Base-by-base conservation (phyloP, 225 moss, liverwort and hornwort species). In the Polytrichum formosum region DNA sequence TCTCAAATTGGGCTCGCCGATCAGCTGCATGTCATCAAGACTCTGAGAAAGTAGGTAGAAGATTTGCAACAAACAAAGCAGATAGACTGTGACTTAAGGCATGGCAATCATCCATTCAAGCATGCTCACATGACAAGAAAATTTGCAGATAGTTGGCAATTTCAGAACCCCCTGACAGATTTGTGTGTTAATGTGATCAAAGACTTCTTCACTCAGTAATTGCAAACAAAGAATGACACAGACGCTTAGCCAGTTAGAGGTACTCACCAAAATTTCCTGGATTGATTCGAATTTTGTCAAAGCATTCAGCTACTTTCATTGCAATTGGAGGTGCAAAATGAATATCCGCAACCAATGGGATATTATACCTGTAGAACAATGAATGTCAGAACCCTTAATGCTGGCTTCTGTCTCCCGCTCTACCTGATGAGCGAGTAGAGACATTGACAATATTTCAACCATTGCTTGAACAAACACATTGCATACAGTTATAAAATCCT, bases 221-320 rank as follows among this genome's bases (percentile, higher is more conserved):
- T 4, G 4, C 4, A 1, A 46, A 16, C 46, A 46, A 46, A 46
- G 16, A 13, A 13, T 46, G 46, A 16, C 16, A 37, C 37, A 46
- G 13, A 46, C 13, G 3, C 13, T 13, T 46, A 16, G 13, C 46
- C 46, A 46, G 46, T 46, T 46, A 23, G n/a, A 58, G 21, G 21
- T n/a, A 70, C 92, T 84, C 75, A 96, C 95, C 96, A 73, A 97
- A 97, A 72, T 97, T 97, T 66, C 96, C 96, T 29, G 93, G 96
- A 56, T 97, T 97, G 76, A 97, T 97, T 23, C 96, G 87, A 77
- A 97, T 97, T 73, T 97, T 97, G 78, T 97, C 96, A 67, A 97
- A 97, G 71, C 86, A 97, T 79, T 97, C 96, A 7, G 92, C 96
- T 31, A 96, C 92, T 88, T 66, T 86, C 93, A 96, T 84, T 18